A percentile compares a stretch with the other conserved stretches of the same genome.
Evolutionary conservation across 495 filamentous ascomycete species (phyloP).

Genomic region (Lasiosphaeria hispida): DNA sequence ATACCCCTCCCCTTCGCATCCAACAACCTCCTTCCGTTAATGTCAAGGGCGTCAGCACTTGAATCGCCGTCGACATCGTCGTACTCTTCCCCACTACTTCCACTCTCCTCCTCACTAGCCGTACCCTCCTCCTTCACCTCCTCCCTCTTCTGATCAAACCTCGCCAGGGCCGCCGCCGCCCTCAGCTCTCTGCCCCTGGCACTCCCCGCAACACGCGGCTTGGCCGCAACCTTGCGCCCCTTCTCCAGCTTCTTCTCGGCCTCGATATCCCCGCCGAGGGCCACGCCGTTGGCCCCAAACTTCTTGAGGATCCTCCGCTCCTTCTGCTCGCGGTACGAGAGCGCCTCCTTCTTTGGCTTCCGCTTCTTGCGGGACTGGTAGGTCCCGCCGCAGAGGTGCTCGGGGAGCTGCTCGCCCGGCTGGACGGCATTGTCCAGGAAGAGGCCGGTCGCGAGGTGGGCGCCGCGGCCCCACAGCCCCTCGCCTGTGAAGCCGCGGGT

Average conservation of each 20-base stretch:
- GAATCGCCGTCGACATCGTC: constrained; percentile 34
- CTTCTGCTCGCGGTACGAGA: constrained; percentile 61
- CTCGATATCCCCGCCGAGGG: constrained; percentile 64
- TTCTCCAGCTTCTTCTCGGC: constrained; percentile 62
- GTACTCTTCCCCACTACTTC: constrained; percentile 37
- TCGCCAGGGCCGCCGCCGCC: constrained; percentile 71
- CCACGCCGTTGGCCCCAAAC: constrained; percentile 65
- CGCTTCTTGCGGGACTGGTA: constrained; percentile 55
- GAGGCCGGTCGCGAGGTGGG: constrained; percentile 54
- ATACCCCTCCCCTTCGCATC: constrained; percentile 60
- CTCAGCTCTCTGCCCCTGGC: constrained; percentile 69
- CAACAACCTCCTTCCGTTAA: constrained; percentile 57
- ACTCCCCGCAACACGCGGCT: constrained; percentile 69
- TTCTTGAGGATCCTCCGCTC: constrained; percentile 68
- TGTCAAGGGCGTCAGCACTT: constrained; percentile 45
- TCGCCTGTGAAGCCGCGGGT: constrained; percentile 66
- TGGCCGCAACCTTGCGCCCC: constrained; percentile 56
- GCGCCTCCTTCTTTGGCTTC: constrained; percentile 49
- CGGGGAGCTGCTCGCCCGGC: constrained; percentile 53
- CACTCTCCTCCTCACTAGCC: constrained; percentile 30
- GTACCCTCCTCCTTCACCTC: constrained; percentile 35
- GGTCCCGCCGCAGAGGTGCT: constrained; percentile 68
- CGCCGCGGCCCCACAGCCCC: constrained; percentile 71
- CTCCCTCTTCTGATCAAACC: constrained; percentile 61
- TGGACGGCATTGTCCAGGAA: constrained; percentile 52